Evolutionary conservation across 2,329 filamentous ascomycete genomes (phyloP), one percentile per base, ranked within the genome.

Genomic region (Arthrobotrys entomopaga): DNA sequence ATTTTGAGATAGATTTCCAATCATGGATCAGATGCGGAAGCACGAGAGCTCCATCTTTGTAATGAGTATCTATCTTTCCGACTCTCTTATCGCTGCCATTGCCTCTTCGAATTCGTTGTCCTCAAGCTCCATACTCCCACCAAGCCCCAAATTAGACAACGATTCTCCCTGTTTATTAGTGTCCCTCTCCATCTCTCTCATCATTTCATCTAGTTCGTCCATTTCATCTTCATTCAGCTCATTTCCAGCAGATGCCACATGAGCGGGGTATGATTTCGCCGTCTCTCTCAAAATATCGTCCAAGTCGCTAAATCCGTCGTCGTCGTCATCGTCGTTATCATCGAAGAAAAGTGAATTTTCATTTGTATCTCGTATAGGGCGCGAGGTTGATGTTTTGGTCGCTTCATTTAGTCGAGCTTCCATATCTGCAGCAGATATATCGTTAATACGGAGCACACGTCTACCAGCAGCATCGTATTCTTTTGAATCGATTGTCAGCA

Each of bases 11-110:
- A 10, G 29, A 34, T 34, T 34, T 34, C 6, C 6, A 34, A 10
- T n/a, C 29, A 10, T 10, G 29, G 10, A 34, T 6, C 1, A 34
- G 29, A 2, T 10, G 29, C 10, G 29, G 10, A 5, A 34, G 5
- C 6, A 34, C 29, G 29, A 34, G 29, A 5, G 7, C 29, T 7
- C 10, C 7, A 34, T 34, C 29, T 6, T 34, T 8, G 29, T 10
- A 8, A 34, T 34, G 16, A 46, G 11, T 13, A 20, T 20, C 22
- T 52, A 74, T 15, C 48, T 42, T 20, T 74, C 63, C 7, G 8
- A 20, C 52, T 87, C 87, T 42, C 85, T 87, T 87, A 92, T 89
- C 0, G 86, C 88, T 72, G 88, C 89, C 81, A 90, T 87, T 13
- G 90, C 88, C 63, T 89, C 88, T 0, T 84, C 86, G 79, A 86